Conservation (phyloP, 371 early-diverging fungal genomes). For the Vairimorpha apis region DNA sequence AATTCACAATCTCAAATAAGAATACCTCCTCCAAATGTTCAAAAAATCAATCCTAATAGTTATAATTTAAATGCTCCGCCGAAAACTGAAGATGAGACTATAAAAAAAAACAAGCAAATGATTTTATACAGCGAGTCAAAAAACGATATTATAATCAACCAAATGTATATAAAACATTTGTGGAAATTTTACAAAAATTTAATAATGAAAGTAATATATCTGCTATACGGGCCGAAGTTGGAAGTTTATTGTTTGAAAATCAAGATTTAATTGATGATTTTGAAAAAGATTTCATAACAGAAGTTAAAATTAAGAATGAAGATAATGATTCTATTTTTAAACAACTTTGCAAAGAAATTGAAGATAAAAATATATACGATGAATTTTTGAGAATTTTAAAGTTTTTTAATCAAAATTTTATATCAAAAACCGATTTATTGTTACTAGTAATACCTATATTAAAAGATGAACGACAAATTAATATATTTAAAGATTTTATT, state of each 20-base stretch:
- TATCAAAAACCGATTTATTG: slow-evolving; percentile 73
- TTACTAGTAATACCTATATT: slow-evolving; percentile 72
- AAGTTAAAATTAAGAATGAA: slow-evolving; percentile 56
- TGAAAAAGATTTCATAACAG: slow-evolving; percentile 79
- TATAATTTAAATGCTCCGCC: background rate
- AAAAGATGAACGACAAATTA: slow-evolving; percentile 71
- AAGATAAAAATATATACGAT: slow-evolving; percentile 78
- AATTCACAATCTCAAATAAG: background rate
- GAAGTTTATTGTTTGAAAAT: slow-evolving; percentile 52
- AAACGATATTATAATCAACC: slow-evolving; percentile 54
- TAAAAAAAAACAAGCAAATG: slow-evolving; percentile 51
- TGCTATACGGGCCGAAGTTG: slow-evolving; percentile 49
- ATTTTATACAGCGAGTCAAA: slow-evolving; percentile 61
- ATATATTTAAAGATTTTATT: slow-evolving; percentile 85
- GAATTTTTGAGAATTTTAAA: slow-evolving; percentile 93
- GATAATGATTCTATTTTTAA: slow-evolving; percentile 40
- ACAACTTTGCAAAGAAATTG: slow-evolving; percentile 55
- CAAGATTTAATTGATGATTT: slow-evolving; percentile 61
- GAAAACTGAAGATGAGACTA: slow-evolving; percentile 15
- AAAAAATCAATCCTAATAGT: background rate
- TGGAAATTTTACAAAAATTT: slow-evolving; percentile 56
- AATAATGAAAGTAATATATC: slow-evolving; percentile 37
- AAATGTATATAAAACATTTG: slow-evolving; percentile 55
- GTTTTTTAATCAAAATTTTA: slow-evolving; percentile 82
- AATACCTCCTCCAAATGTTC: background rate